Percentiles rank a stretch among this genome's conserved stretches.
phyloP scores from a whole-genome alignment of 2,329 filamentous ascomycete species.

The Phaeosphaeria sp. region DNA sequence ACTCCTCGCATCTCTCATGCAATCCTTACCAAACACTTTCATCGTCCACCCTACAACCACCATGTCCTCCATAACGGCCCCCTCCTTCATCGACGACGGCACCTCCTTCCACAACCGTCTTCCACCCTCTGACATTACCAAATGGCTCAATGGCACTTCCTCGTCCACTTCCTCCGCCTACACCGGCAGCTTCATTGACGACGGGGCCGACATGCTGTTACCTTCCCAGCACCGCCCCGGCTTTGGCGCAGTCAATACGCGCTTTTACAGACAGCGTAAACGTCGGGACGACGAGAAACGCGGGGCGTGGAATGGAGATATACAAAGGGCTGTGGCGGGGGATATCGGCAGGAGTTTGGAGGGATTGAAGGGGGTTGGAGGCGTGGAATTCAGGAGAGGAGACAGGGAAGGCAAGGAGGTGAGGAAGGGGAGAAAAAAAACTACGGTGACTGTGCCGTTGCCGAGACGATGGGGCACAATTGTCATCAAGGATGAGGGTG shows the following conservation, averaged over 20 bases:
- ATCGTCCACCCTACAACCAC: background rate
- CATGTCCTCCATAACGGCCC: slow-evolving; percentile 23
- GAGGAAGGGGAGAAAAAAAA: slow-evolving; percentile 4
- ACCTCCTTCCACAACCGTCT: slow-evolving; percentile 21
- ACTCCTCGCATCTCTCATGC: background rate
- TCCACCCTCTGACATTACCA: slow-evolving; percentile 14
- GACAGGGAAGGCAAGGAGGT: background rate
- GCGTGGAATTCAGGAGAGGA: slow-evolving; percentile 11
- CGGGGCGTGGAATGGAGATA: slow-evolving; percentile 23
- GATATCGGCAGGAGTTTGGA: slow-evolving; percentile 27
- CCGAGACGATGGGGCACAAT: slow-evolving; percentile 30
- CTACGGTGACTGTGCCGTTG: slow-evolving; percentile 21
- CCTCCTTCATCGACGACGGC: slow-evolving; percentile 35
- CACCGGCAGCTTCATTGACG: slow-evolving; percentile 38
- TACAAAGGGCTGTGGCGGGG: slow-evolving; percentile 29
- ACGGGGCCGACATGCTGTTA: slow-evolving; percentile 29
- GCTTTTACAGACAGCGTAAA: slow-evolving; percentile 22
- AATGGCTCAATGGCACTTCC: slow-evolving; percentile 16
- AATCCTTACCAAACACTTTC: background rate
- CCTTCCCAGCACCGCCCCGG: slow-evolving; percentile 4
- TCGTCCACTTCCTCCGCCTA: slow-evolving; percentile 18
- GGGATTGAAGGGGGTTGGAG: slow-evolving; percentile 11
- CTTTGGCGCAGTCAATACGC: slow-evolving; percentile 21
- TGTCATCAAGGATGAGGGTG: slow-evolving; percentile 30
- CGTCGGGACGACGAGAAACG: slow-evolving; percentile 1